A percentile compares a stretch with the other conserved stretches of the same genome.
Conservation (phyloP, 2,329 filamentous ascomycete species). For the Colletotrichum siamense region DNA sequence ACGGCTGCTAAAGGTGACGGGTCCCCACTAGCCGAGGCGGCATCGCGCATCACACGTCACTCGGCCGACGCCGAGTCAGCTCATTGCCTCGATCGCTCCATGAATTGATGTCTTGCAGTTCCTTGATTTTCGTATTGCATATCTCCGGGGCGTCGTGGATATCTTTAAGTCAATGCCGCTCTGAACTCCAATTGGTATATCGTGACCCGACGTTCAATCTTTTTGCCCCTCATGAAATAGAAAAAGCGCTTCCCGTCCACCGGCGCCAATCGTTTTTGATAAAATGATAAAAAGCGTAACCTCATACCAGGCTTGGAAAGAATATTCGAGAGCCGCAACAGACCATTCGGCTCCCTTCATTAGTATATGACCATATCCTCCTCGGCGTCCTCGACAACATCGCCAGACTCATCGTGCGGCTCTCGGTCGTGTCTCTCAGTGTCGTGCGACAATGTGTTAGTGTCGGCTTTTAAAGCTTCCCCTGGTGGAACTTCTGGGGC, state of each 20-base stretch:
- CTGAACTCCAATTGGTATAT: conserved; percentile 19
- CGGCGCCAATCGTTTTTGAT: neutral
- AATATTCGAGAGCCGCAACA: neutral
- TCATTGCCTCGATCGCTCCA: neutral
- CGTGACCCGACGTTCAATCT: neutral
- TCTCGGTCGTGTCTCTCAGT: conserved; percentile 44
- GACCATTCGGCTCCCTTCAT: conserved; percentile 24
- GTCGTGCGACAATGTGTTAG: conserved; percentile 25
- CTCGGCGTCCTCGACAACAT: conserved; percentile 82
- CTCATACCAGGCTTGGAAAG: neutral
- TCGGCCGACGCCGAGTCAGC: neutral
- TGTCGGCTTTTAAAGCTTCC: conserved; percentile 37
- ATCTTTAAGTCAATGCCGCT: conserved; percentile 2
- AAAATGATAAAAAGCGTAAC: neutral
- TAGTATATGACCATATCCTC: conserved; percentile 94
- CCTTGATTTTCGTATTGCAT: neutral
- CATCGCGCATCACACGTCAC: neutral
- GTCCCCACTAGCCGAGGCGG: neutral
- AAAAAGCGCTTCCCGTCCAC: neutral
- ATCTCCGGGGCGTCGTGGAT: neutral
- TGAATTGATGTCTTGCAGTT: neutral
- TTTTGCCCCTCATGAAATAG: neutral
- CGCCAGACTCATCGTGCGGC: conserved; percentile 72
- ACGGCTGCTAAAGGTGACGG: neutral
- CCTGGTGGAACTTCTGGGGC: conserved; percentile 37